Percentiles rank a stretch among this genome's conserved stretches.
Conservation (phyloP, 2,329 filamentous ascomycete species). For the Sphaerulina vaccinii region DNA sequence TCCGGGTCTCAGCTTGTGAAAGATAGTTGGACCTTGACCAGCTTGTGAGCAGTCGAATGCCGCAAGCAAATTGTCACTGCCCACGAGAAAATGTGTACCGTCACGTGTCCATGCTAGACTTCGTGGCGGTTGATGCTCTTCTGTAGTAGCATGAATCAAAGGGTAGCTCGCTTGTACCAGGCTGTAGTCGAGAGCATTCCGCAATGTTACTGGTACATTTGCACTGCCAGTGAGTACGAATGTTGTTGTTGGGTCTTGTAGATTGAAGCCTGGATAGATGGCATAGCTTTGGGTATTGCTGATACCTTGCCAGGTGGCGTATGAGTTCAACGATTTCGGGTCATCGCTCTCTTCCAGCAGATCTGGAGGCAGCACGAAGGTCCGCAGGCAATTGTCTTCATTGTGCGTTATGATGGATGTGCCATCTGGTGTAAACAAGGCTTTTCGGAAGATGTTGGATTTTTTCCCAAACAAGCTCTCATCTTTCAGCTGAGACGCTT, state of each 20-base stretch:
- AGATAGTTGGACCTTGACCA: conserved; percentile 48
- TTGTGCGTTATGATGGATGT: conserved; percentile 57
- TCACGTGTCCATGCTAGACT: conserved; percentile 54
- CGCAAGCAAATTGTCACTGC: conserved; percentile 54
- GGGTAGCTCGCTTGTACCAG: conserved; percentile 53
- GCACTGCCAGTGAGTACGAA: conserved; percentile 53
- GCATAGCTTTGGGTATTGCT: conserved; percentile 52
- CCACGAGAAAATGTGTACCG: conserved; percentile 57
- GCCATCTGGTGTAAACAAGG: conserved; percentile 54
- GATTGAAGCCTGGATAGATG: conserved; percentile 55
- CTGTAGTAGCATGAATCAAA: conserved; percentile 54
- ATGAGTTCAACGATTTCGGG: conserved; percentile 45
- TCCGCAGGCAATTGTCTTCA: conserved; percentile 52
- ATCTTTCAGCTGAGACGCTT: neutral
- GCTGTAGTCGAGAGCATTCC: conserved; percentile 53
- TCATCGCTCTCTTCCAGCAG: conserved; percentile 43
- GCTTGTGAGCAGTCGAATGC: conserved; percentile 56
- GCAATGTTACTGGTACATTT: conserved; percentile 57
- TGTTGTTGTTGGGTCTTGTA: conserved; percentile 51
- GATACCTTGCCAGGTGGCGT: conserved; percentile 50
- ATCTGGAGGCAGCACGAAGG: conserved; percentile 55
- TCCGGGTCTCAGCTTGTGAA: conserved; percentile 41
- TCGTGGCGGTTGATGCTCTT: conserved; percentile 56
- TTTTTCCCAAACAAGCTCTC: neutral
- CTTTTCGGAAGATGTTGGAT: conserved; percentile 46